Evolutionary conservation across 164 flowering plant genomes (phyloP).

Genomic region (Magnolia changhungtana): DNA sequence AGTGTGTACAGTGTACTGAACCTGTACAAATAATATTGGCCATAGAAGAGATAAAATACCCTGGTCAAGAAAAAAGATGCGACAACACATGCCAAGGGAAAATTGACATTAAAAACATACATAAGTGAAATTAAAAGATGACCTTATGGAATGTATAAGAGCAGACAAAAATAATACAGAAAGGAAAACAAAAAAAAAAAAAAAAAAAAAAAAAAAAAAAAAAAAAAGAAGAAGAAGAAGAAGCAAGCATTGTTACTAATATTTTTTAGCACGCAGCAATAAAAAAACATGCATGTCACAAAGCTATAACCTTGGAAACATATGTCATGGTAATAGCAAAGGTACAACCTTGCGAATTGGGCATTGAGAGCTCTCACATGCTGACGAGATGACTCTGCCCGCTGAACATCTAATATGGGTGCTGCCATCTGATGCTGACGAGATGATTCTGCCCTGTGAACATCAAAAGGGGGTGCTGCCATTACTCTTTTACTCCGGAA

Average conservation of each 20-base stretch:
- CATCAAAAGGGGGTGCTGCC: constrained; percentile 50
- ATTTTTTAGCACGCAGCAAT: background rate
- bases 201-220: too few species aligned
- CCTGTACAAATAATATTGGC: too few species aligned
- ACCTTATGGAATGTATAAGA: background rate
- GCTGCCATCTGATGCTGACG: constrained; percentile 52
- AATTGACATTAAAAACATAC: background rate
- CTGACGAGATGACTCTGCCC: constrained; percentile 60
- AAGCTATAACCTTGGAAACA: background rate
- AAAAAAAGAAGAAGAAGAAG: too few species aligned
- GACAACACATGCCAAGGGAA: too few species aligned
- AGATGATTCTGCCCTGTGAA: constrained; percentile 48
- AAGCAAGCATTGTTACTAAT: background rate
- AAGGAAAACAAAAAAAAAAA: background rate
- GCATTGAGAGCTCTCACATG: constrained; percentile 91
- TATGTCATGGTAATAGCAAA: background rate
- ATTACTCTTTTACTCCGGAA: constrained; percentile 53
- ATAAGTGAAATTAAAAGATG: background rate
- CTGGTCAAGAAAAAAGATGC: too few species aligned
- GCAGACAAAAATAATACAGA: background rate
- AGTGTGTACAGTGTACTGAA: too few species aligned
- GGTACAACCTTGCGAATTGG: constrained; percentile 78
- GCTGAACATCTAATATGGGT: constrained; percentile 43
- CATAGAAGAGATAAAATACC: too few species aligned
- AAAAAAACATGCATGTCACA: background rate